A percentile compares a stretch with the other conserved stretches of the same genome.
phyloP scores from a whole-genome alignment of 495 filamentous ascomycete genomes.

The Trichodelitschia bisporula region DNA sequence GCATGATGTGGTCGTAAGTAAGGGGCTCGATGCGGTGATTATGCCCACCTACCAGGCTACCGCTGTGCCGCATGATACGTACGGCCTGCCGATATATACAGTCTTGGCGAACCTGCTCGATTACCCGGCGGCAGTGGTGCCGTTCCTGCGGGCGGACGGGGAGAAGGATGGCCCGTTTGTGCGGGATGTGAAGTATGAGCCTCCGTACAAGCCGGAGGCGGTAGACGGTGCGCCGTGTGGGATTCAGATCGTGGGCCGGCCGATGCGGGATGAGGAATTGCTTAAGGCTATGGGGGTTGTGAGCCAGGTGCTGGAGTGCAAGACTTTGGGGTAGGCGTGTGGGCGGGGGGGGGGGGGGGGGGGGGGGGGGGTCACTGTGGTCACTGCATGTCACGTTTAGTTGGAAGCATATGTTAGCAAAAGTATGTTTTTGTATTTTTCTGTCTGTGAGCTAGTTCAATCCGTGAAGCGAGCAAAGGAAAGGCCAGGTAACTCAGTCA shows the following conservation, averaged over 20 bases:
- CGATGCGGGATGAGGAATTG: slow-evolving; percentile 15
- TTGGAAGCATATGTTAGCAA: too few species aligned
- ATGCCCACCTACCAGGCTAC: slow-evolving; percentile 22
- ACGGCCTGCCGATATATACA: slow-evolving; percentile 22
- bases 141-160: slow-evolving; percentile 11
- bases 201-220: slow-evolving; percentile 10
- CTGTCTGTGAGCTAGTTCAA: too few species aligned
- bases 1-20: slow-evolving; percentile 14
- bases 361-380: too few species aligned
- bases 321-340: too few species aligned
- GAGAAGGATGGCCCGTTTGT: slow-evolving; percentile 9
- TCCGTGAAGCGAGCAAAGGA: too few species aligned
- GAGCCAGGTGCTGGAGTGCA: slow-evolving; percentile 1
- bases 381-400: too few species aligned
- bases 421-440: too few species aligned
- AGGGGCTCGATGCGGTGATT: slow-evolving; percentile 22
- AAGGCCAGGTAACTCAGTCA: too few species aligned
- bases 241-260: slow-evolving; percentile 13
- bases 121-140: slow-evolving; percentile 13
- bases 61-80: slow-evolving; percentile 24
- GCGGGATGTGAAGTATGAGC: slow-evolving; percentile 7
- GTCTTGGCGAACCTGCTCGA: slow-evolving; percentile 25
- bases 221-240: slow-evolving; percentile 11
- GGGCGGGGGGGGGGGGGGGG: too few species aligned
- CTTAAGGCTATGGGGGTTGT: slow-evolving; percentile 10